Evolutionary conservation across 371 early-diverging fungal species (phyloP), one percentile per base, ranked within the genome.

Genomic region (Rhizopus delemar): DNA sequence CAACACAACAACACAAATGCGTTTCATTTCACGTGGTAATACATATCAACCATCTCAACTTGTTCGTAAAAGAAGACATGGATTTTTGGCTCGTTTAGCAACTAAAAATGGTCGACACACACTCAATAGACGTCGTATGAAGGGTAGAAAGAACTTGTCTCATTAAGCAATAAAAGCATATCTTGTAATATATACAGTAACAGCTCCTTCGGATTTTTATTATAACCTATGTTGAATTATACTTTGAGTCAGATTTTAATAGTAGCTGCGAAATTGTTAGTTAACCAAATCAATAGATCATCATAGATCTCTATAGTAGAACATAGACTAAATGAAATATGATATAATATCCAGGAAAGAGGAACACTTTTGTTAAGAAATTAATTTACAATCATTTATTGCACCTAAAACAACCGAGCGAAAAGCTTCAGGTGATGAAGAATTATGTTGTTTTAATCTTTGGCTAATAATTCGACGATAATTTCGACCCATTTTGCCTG

Each of bases 1-100:
- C 51, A 62, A 53, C 51, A 62, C 67, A 51, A 62, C 67, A 51
- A 57, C 68, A 57, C 89, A 89, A 66, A 78, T 83, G 65, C 87
- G 93, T 50, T 90, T 84, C 60, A 80, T 83, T 38, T 82, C 88
- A 7, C 94, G 87, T 63, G 98, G 98, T 51, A 86, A 89, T 61
- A 93, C 92, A 48, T 97, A 95, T 73, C 96, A 96, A 73, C 98
- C 98, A 9, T 90, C 90, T 61, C 91, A 90, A 53, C 65, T 94
- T 29, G 90, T 88, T 48, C 88, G 97, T 51, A 97, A 97, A 78
- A 83, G 96, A 64, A 86, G 88, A 69, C 93, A 92, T 73, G 98
- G 98, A 41, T 97, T 95, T 75, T 81, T 96, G 66, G 66, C 80
- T 49, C 83, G 98, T 28, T 71, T 93, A 65, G 80, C 89, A 63